phyloP scores from a whole-genome alignment of 2,329 filamentous ascomycete species.

The Escovopsis sp. region DNA sequence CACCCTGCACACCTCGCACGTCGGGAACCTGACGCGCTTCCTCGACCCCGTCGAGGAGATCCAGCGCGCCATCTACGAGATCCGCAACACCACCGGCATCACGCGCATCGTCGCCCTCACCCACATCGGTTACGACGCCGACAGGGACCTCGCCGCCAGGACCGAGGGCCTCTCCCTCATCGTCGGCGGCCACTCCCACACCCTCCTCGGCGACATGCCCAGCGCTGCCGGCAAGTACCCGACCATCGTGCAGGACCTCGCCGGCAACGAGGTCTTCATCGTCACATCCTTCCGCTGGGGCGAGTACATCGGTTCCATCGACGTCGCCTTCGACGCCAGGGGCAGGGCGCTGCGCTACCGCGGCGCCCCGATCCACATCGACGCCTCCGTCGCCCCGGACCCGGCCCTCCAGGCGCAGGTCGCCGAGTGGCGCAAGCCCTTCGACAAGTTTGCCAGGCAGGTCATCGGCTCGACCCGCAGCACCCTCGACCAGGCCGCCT shows the following conservation, averaged over 20 bases:
- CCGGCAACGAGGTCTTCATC: slow-evolving; percentile 53
- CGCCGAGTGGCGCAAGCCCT: slow-evolving; percentile 42
- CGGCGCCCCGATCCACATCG: slow-evolving; percentile 49
- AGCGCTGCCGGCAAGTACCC: slow-evolving; percentile 46
- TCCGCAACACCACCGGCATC: slow-evolving; percentile 45
- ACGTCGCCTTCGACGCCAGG: slow-evolving; percentile 45
- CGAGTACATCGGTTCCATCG: slow-evolving; percentile 53
- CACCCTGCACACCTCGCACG: slow-evolving; percentile 42
- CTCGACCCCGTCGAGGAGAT: slow-evolving; percentile 41
- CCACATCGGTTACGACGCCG: slow-evolving; percentile 51
- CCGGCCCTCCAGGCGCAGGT: slow-evolving; percentile 41
- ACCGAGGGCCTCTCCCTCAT: slow-evolving; percentile 53
- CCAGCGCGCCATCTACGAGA: slow-evolving; percentile 46
- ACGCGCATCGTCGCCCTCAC: slow-evolving; percentile 51
- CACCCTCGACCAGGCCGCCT: slow-evolving; percentile 43
- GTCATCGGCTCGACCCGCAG: slow-evolving; percentile 40
- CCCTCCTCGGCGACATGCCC: slow-evolving; percentile 44
- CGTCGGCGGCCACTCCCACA: slow-evolving; percentile 48
- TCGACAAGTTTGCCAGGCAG: slow-evolving; percentile 43
- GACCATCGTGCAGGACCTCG: slow-evolving; percentile 44
- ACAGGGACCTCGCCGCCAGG: slow-evolving; percentile 43
- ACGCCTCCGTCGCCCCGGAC: slow-evolving; percentile 45
- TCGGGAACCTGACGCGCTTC: slow-evolving; percentile 43
- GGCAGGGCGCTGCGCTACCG: slow-evolving; percentile 49
- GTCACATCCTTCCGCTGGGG: slow-evolving; percentile 56